phyloP scores from a whole-genome alignment of 495 filamentous ascomycete genomes.

The Neurospora sp. region DNA sequence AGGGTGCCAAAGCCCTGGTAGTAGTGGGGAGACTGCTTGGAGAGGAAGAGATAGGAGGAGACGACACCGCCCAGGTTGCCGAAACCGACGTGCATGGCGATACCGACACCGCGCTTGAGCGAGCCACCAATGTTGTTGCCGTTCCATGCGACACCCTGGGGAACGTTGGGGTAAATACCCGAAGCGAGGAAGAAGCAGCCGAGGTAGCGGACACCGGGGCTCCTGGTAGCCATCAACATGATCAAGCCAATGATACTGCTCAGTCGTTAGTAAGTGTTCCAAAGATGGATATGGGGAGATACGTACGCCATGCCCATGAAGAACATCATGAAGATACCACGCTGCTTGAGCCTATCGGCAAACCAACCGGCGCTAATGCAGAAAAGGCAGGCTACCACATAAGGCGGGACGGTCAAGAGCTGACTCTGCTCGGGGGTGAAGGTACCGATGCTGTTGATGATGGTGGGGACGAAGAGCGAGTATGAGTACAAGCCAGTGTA shows the following conservation, averaged over 20 bases:
- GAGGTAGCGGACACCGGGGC: slow-evolving; percentile 53
- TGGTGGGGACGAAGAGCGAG: slow-evolving; percentile 58
- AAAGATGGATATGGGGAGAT: background rate
- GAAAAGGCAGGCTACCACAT: slow-evolving; percentile 39
- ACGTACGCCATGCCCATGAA: slow-evolving; percentile 32
- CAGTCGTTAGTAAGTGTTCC: slow-evolving; percentile 8
- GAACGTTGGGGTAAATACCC: slow-evolving; percentile 68
- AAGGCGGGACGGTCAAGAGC: slow-evolving; percentile 52
- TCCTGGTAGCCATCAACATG: slow-evolving; percentile 46
- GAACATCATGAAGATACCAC: slow-evolving; percentile 50
- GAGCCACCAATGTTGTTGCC: slow-evolving; percentile 76
- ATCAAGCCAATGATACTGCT: slow-evolving; percentile 53
- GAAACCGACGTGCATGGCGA: slow-evolving; percentile 75
- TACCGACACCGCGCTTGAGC: slow-evolving; percentile 67
- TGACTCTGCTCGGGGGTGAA: slow-evolving; percentile 46
- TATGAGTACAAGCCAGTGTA: slow-evolving; percentile 56
- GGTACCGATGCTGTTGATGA: slow-evolving; percentile 47
- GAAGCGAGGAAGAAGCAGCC: slow-evolving; percentile 58
- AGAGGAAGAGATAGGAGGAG: slow-evolving; percentile 60
- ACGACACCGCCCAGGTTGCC: slow-evolving; percentile 66
- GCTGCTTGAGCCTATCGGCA: slow-evolving; percentile 42
- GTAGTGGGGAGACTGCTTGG: slow-evolving; percentile 48
- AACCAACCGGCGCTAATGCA: slow-evolving; percentile 43
- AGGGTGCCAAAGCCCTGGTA: slow-evolving; percentile 49
- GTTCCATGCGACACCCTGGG: slow-evolving; percentile 68